These are phyloP conservation scores for Wickerhamiella azymoides DNA, from an alignment of 805 yeast genomes.

Conservation along the genomic window DNA sequence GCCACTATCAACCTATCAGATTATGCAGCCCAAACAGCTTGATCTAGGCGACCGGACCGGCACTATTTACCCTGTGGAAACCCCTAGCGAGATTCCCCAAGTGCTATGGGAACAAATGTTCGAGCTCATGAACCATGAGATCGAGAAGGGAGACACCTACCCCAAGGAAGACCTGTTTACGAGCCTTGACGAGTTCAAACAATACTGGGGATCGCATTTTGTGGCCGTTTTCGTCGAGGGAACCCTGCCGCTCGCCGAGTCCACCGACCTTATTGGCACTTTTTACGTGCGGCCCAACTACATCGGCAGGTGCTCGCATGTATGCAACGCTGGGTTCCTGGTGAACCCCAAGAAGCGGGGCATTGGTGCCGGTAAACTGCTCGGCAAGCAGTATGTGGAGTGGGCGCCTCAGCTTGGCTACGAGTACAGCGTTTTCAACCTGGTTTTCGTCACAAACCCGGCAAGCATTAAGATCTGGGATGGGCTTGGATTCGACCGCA, in stretches of 20 bases:
- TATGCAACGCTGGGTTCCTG: constrained; percentile 77
- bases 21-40: not conserved
- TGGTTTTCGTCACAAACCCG: constrained; percentile 68
- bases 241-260: constrained; percentile 20
- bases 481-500: constrained; percentile 58
- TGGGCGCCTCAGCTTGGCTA: constrained; percentile 75
- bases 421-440: constrained; percentile 69
- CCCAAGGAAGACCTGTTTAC: constrained; percentile 34
- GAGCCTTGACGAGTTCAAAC: constrained; percentile 37
- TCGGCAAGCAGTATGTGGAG: constrained; percentile 52
- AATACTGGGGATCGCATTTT: constrained; percentile 56
- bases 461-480: constrained; percentile 80
- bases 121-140: constrained; percentile 45
- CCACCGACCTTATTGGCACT: constrained; percentile 44
- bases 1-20: too few relatives aligned
- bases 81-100: constrained; percentile 35
- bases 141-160: constrained; percentile 64
- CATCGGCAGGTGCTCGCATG: constrained; percentile 70
- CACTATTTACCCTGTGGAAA: constrained; percentile 48
- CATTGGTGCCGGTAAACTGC: constrained; percentile 48
- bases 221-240: constrained; percentile 48
- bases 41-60: constrained; percentile 28
- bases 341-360: constrained; percentile 53
- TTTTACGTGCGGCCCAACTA: constrained; percentile 81
- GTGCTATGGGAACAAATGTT: constrained; percentile 34